Conservation (phyloP, 257 asterid species). For the Nicotiana paniculata region DNA sequence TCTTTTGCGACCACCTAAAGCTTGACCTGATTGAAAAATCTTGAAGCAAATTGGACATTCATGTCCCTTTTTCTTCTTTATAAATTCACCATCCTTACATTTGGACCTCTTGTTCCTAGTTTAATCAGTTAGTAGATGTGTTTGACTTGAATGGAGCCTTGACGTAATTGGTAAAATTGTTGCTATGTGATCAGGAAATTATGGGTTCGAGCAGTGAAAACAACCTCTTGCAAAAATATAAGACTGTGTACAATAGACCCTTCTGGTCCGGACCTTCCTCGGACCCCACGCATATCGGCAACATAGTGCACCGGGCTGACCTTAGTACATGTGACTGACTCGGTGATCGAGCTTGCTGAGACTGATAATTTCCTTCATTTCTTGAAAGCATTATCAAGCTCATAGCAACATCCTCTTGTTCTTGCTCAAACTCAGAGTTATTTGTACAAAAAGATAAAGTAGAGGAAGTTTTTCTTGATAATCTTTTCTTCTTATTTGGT, state of each 20-base stretch:
- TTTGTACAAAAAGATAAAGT: conserved; percentile 24
- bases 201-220: no score
- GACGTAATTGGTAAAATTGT: no score
- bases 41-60: conserved; percentile 78
- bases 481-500: conserved; percentile 37
- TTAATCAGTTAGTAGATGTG: no score
- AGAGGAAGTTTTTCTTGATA: conserved; percentile 30
- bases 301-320: no score
- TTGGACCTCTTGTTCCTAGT: no score
- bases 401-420: conserved; percentile 67
- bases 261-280: no score
- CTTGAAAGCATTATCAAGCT: conserved; percentile 69
- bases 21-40: conserved; percentile 71
- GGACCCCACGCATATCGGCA: no score
- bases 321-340: no score
- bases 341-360: background rate
- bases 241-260: no score
- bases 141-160: no score
- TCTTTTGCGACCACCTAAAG: conserved; percentile 89
- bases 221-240: no score
- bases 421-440: conserved; percentile 44
- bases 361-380: conserved; percentile 30
- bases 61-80: conserved; percentile 39
- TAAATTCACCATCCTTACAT: background rate
- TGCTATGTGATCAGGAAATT: no score